These are phyloP conservation scores for Aspergillus nidulans DNA, from an alignment of 495 filamentous ascomycete species.

Conservation along the genomic window DNA sequence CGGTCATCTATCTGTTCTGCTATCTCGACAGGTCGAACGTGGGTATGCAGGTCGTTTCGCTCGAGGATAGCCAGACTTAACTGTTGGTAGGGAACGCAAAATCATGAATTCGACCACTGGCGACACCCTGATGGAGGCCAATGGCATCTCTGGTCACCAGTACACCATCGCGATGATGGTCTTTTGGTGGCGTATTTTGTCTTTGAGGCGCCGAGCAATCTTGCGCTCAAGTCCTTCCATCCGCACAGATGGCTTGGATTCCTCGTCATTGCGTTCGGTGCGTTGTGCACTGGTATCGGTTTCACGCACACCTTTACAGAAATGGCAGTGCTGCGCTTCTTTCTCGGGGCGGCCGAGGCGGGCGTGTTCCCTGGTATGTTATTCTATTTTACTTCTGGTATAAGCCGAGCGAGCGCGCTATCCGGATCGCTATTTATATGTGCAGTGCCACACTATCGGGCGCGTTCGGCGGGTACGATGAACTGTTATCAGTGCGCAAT, in stretches of 20 bases:
- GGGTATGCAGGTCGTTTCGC: constrained; percentile 27
- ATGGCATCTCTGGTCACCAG: constrained; percentile 55
- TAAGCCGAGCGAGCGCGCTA: not conserved
- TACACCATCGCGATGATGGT: constrained; percentile 30
- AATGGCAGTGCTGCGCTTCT: not conserved
- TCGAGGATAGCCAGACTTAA: not conserved
- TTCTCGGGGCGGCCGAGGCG: not conserved
- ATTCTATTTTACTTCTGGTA: constrained; percentile 3
- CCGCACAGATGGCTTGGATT: not conserved
- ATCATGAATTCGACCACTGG: constrained; percentile 54
- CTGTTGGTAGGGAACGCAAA: constrained; percentile 48
- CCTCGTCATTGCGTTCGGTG: not conserved
- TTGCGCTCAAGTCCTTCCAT: not conserved
- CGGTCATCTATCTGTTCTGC: constrained; percentile 59
- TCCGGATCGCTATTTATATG: not conserved
- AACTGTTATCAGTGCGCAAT: not conserved
- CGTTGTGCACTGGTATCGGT: not conserved
- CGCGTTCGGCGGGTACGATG: not conserved
- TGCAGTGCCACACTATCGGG: not conserved
- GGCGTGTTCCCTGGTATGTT: constrained; percentile 2
- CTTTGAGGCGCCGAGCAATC: constrained; percentile 1
- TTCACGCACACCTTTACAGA: not conserved
- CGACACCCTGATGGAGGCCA: constrained; percentile 61
- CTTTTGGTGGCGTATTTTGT: constrained; percentile 1
- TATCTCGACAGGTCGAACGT: constrained; percentile 66